Evolutionary conservation across 2,329 filamentous ascomycete genomes (phyloP).

Genomic region (Shiraia sp.): DNA sequence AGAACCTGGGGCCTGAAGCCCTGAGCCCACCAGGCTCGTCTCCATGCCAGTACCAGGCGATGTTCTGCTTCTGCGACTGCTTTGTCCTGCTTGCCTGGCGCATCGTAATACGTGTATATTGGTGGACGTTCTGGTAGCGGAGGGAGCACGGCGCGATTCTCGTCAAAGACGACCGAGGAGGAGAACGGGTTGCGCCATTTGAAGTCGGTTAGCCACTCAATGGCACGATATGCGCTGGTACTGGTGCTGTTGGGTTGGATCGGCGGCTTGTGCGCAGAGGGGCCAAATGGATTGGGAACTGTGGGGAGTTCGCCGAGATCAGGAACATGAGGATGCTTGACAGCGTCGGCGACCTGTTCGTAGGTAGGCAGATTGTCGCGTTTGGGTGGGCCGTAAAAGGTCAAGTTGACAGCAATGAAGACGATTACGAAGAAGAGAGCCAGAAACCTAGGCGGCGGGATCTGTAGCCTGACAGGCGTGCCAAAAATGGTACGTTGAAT

Average conservation of each 20-base stretch:
- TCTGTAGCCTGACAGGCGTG: constrained; percentile 35
- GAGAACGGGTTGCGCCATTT: constrained; percentile 92
- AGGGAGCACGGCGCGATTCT: constrained; percentile 81
- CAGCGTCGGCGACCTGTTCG: constrained; percentile 42
- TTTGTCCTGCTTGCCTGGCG: constrained; percentile 64
- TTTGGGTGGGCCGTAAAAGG: constrained; percentile 1
- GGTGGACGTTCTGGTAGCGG: constrained; percentile 70
- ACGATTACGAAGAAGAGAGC: constrained; percentile 46
- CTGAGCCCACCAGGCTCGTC: constrained; percentile 92
- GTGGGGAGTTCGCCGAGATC: constrained; percentile 39
- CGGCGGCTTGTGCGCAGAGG: constrained; percentile 72
- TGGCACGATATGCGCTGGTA: constrained; percentile 59
- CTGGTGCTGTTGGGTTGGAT: constrained; percentile 77
- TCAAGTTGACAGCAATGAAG: constrained; percentile 27
- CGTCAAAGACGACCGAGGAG: constrained; percentile 75
- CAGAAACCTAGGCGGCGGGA: constrained; percentile 54
- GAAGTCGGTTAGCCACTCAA: constrained; percentile 86
- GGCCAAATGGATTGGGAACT: constrained; percentile 67
- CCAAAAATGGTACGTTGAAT: constrained; percentile 39
- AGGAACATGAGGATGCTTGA: constrained; percentile 42
- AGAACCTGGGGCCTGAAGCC: constrained; percentile 87
- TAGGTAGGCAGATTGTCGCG: constrained; percentile 34
- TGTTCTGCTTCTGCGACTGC: constrained; percentile 73
- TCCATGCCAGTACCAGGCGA: constrained; percentile 81
- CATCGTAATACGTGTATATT: constrained; percentile 92